These are phyloP conservation scores for Thuja plicata DNA, from an alignment of 83 land plant species.

Conservation along the genomic window DNA sequence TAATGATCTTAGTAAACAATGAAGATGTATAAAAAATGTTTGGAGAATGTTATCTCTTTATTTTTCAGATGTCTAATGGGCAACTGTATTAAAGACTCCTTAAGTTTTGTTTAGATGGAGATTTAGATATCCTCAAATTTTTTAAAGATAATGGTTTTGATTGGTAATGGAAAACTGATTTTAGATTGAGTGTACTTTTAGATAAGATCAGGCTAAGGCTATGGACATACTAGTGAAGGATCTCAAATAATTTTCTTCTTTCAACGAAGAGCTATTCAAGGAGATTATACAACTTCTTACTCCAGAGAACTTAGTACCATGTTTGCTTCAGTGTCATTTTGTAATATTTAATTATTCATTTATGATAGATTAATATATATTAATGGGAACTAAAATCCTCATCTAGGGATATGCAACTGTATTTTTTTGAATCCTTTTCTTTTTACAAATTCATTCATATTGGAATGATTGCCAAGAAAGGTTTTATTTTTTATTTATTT, in stretches of 20 bases:
- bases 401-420: slow-evolving; percentile 25
- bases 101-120: not conserved
- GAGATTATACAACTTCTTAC: slow-evolving; percentile 33
- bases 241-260: slow-evolving; percentile 73
- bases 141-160: not conserved
- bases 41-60: too few species aligned
- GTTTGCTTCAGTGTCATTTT: too few species aligned
- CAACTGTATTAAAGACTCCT: too few species aligned
- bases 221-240: slow-evolving; percentile 83
- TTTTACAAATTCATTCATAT: not conserved
- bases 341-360: too few species aligned
- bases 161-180: not conserved
- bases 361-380: too few species aligned
- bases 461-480: too few species aligned
- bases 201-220: slow-evolving; percentile 78
- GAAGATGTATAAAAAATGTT: too few species aligned
- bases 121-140: not conserved
- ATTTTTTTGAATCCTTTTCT: slow-evolving; percentile 40
- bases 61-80: too few species aligned
- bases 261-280: slow-evolving; percentile 81
- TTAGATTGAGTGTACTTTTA: slow-evolving; percentile 6
- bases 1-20: too few species aligned
- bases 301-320: too few species aligned
- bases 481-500: too few species aligned
- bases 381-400: too few species aligned